Conservation (phyloP, 371 early-diverging fungal species). For the Mortierella sp. region DNA sequence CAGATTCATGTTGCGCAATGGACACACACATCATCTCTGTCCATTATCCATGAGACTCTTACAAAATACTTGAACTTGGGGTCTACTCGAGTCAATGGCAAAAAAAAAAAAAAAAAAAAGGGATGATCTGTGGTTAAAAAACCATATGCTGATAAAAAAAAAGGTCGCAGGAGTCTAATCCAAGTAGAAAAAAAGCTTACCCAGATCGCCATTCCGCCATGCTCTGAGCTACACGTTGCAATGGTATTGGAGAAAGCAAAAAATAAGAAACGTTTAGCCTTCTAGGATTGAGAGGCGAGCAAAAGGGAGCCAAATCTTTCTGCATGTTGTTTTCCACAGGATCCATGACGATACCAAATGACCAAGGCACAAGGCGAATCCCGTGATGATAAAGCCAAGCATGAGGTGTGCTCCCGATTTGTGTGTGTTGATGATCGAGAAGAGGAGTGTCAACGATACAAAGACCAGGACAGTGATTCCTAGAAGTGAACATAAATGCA, state of each 20-base stretch:
- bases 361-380: conserved; percentile 50
- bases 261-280: background rate
- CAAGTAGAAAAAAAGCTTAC: conserved; percentile 11
- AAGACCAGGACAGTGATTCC: conserved; percentile 39
- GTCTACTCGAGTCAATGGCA: conserved; percentile 13
- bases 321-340: background rate
- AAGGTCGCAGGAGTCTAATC: background rate
- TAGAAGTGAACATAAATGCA: conserved; percentile 5
- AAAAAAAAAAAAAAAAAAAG: background rate
- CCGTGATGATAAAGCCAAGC: conserved; percentile 49
- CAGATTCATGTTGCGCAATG: too few relatives aligned
- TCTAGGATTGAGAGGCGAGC: background rate
- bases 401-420: conserved; percentile 53
- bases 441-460: conserved; percentile 42
- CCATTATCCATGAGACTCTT: too few relatives aligned
- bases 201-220: conserved; percentile 53
- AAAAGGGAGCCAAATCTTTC: too few relatives aligned
- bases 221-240: conserved; percentile 31
- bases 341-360: conserved; percentile 28
- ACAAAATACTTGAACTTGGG: conserved; percentile 55
- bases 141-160: too few relatives aligned
- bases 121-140: background rate
- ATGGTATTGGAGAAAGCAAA: background rate
- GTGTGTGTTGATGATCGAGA: conserved; percentile 52
- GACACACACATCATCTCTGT: too few relatives aligned